Evolutionary conservation across 352 stramenopile species (phyloP).

Genomic region (Phytophthora pini): DNA sequence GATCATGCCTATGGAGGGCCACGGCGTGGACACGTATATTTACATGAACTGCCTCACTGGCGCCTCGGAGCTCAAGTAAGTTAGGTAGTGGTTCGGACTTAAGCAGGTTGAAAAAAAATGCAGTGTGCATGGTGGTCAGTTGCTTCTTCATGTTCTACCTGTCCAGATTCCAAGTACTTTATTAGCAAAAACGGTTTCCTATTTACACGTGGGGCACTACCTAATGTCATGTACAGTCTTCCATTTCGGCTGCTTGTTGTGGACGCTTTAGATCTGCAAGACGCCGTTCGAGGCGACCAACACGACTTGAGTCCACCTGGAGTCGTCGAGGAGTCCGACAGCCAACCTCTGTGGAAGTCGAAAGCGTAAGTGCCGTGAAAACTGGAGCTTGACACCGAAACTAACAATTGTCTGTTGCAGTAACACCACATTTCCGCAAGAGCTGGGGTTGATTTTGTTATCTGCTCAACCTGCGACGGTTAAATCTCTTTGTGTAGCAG

Average conservation of each 20-base stretch:
- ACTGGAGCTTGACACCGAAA: background rate
- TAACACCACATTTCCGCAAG: conserved; percentile 21
- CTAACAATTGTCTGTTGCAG: conserved; percentile 11
- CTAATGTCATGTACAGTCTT: conserved; percentile 24
- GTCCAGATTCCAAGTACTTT: too few species aligned
- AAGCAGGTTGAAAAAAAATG: conserved; percentile 17
- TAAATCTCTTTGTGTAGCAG: conserved; percentile 19
- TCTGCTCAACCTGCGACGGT: conserved; percentile 15
- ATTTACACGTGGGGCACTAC: background rate
- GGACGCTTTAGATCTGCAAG: conserved; percentile 30
- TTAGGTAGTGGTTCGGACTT: conserved; percentile 4
- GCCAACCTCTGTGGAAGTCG: conserved; percentile 25
- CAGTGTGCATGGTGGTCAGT: conserved; percentile 13
- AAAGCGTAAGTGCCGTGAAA: conserved; percentile 21
- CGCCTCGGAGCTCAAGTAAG: conserved; percentile 77
- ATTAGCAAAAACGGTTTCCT: background rate
- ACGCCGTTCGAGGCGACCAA: conserved; percentile 7
- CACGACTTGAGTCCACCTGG: conserved; percentile 16
- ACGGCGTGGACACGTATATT: conserved; percentile 96
- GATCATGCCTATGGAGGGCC: conserved; percentile 99
- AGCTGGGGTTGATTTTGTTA: conserved; percentile 43
- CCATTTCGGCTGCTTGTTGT: conserved; percentile 35
- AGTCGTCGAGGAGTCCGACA: conserved; percentile 14
- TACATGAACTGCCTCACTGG: conserved; percentile 88
- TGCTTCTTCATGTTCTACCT: background rate